A percentile compares a stretch with the other conserved stretches of the same genome.
Evolutionary conservation across 176 grass and related monocot species (phyloP).

Genomic region (Musa acuminata): DNA sequence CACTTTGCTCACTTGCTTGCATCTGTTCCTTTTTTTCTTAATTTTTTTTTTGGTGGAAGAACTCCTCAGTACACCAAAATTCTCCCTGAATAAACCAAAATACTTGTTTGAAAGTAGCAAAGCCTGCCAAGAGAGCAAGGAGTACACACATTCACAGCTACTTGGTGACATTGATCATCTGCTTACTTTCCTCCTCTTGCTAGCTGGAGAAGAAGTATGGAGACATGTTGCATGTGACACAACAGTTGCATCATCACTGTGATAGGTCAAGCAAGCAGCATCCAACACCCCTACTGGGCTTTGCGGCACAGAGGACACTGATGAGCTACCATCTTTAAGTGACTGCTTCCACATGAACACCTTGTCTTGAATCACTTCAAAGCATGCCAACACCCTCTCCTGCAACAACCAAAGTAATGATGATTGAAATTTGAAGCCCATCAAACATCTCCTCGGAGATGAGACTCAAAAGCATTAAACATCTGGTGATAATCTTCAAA

Average conservation of each 20-base stretch:
- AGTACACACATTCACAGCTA: not conserved
- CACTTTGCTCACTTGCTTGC: no score
- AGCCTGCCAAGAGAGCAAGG: not conserved
- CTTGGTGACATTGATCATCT: constrained; percentile 13
- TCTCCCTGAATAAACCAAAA: constrained; percentile 14
- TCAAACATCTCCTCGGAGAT: not conserved
- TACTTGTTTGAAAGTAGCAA: constrained; percentile 11
- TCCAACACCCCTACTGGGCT: constrained; percentile 71
- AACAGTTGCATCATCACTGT: constrained; percentile 29
- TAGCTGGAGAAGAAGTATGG: constrained; percentile 29
- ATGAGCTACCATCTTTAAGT: constrained; percentile 18
- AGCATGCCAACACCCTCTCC: constrained; percentile 49
- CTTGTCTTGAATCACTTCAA: constrained; percentile 37
- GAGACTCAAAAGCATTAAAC: no score
- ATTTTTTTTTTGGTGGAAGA: not conserved
- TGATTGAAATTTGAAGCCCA: not conserved
- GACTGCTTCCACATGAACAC: constrained; percentile 26
- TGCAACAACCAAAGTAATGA: constrained; percentile 20
- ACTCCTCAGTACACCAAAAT: constrained; percentile 8
- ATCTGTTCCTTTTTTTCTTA: not conserved
- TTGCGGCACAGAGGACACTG: constrained; percentile 25
- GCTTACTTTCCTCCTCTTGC: constrained; percentile 63
- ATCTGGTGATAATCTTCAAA: no score
- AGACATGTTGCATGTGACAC: constrained; percentile 40
- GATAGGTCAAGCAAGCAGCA: constrained; percentile 62